Evolutionary conservation across 768 basidiomycete genomes (phyloP).

Genomic region (Phylloporus arenicola): DNA sequence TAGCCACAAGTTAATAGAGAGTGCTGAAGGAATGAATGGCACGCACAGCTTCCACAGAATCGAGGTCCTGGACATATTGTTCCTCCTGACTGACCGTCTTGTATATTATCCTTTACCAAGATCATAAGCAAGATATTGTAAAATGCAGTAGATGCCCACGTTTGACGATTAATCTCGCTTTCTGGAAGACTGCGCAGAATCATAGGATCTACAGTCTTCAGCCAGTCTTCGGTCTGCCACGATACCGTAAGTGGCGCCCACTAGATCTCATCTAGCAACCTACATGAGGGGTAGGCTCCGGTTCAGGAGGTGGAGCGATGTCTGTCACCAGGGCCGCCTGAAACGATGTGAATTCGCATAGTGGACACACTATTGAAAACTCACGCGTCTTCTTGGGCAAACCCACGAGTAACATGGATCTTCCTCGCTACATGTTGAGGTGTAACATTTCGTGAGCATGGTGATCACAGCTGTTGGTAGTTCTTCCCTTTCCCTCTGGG

Average conservation of each 20-base stretch:
- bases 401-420: conserved; percentile 74
- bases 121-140: neutral
- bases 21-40: conserved; percentile 21
- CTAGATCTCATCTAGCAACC: conserved; percentile 28
- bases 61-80: conserved; percentile 84
- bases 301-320: conserved; percentile 14
- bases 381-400: conserved; percentile 64
- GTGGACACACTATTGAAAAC: conserved; percentile 10
- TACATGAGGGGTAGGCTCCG: conserved; percentile 27
- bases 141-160: conserved; percentile 29
- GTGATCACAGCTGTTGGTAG: conserved; percentile 89
- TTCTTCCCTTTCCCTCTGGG: conserved; percentile 58
- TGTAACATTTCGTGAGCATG: conserved; percentile 85
- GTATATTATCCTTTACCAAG: conserved; percentile 56
- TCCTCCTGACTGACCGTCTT: conserved; percentile 87
- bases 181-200: conserved; percentile 56
- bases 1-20: conserved; percentile 27
- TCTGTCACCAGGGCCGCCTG: conserved; percentile 25
- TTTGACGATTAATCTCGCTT: conserved; percentile 80
- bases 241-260: neutral
- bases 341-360: conserved; percentile 11
- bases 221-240: conserved; percentile 45
- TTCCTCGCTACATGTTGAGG: conserved; percentile 79
- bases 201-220: conserved; percentile 42
- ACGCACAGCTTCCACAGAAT: conserved; percentile 67